Conservation (phyloP, 1,284 basidiomycete species). For the Irpex rosettiformis region DNA sequence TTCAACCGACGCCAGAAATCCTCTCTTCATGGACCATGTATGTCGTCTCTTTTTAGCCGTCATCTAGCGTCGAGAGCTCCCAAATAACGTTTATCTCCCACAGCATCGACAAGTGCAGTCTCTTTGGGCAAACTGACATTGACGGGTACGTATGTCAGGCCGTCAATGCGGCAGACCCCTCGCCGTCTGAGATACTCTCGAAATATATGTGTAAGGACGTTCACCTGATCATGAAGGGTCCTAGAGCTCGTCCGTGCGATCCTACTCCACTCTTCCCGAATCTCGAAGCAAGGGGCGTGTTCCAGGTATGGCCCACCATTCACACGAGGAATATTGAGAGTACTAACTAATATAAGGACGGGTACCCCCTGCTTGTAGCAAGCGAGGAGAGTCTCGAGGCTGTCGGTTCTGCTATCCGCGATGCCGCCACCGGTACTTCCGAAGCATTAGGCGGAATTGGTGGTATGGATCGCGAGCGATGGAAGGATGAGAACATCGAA, state of each 20-base stretch:
- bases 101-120: constrained; percentile 50
- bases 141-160: constrained; percentile 65
- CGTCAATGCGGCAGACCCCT: constrained; percentile 25
- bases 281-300: constrained; percentile 51
- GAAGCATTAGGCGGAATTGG: constrained; percentile 29
- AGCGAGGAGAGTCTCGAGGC: constrained; percentile 60
- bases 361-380: constrained; percentile 62
- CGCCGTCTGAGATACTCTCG: constrained; percentile 52
- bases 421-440: constrained; percentile 15
- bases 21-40: constrained; percentile 56
- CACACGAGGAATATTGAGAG: not conserved
- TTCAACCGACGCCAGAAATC: constrained; percentile 46
- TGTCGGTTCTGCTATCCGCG: constrained; percentile 45
- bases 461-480: constrained; percentile 50
- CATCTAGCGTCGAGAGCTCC: not conserved
- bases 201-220: constrained; percentile 57
- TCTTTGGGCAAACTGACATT: constrained; percentile 46
- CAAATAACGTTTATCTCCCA: not conserved
- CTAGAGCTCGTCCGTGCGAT: constrained; percentile 44
- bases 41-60: constrained; percentile 19
- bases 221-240: constrained; percentile 65
- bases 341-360: constrained; percentile 55
- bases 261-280: constrained; percentile 54
- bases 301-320: constrained; percentile 41
- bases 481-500: constrained; percentile 49